Conservation (phyloP, 1,284 basidiomycete species). For the Ganoderma sinense region DNA sequence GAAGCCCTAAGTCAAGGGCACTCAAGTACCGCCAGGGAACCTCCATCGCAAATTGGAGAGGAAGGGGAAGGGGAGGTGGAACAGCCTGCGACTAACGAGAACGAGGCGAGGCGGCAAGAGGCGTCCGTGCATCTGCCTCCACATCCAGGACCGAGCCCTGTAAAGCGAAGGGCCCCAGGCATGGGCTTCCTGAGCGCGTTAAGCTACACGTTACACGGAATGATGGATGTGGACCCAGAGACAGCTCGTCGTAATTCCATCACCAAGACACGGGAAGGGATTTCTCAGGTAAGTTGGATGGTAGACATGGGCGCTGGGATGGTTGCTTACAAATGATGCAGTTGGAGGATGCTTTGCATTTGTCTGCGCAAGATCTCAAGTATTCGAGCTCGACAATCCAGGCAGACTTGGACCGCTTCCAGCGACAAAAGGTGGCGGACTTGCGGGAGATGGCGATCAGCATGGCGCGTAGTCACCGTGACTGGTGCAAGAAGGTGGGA, state of each 20-base stretch:
- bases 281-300: slow-evolving; percentile 77
- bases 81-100: slow-evolving; percentile 43
- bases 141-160: slow-evolving; percentile 77
- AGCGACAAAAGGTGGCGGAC: slow-evolving; percentile 98
- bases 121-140: slow-evolving; percentile 67
- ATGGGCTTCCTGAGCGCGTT: slow-evolving; percentile 93
- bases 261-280: slow-evolving; percentile 92
- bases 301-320: neutral
- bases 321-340: slow-evolving; percentile 41
- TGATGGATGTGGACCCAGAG: slow-evolving; percentile 99
- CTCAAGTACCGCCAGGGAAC: slow-evolving; percentile 35
- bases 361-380: slow-evolving; percentile 91
- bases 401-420: slow-evolving; percentile 97
- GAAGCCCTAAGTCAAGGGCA: slow-evolving; percentile 80
- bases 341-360: slow-evolving; percentile 92
- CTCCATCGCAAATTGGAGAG: slow-evolving; percentile 17
- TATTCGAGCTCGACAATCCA: slow-evolving; percentile 97
- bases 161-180: slow-evolving; percentile 69
- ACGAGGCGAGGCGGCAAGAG: slow-evolving; percentile 38
- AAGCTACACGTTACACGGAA: slow-evolving; percentile 93
- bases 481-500: slow-evolving; percentile 93
- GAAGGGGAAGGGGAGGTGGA: slow-evolving; percentile 26
- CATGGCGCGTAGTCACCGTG: slow-evolving; percentile 90
- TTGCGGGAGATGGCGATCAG: slow-evolving; percentile 91
- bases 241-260: slow-evolving; percentile 93